Conservation (phyloP, 768 basidiomycete genomes). For the Naganishia onofrii region DNA sequence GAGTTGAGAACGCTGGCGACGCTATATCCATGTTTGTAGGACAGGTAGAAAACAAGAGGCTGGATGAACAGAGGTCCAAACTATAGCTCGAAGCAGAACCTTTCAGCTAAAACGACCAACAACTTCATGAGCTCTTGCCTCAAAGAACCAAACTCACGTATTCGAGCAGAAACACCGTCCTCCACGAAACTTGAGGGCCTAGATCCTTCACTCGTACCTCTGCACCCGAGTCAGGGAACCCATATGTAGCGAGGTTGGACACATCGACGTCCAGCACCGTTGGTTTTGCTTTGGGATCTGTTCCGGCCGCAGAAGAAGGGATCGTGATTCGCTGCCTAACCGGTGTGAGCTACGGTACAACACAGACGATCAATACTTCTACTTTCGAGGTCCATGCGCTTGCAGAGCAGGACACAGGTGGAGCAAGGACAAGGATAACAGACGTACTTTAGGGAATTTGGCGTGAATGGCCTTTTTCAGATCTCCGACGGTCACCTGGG, state of each 20-base stretch:
- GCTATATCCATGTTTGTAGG: conserved; percentile 69
- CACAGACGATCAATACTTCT: too few relatives aligned
- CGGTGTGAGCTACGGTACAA: conserved; percentile 58
- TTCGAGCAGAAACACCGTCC: conserved; percentile 86
- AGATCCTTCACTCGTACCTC: conserved; percentile 80
- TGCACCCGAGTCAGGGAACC: conserved; percentile 59
- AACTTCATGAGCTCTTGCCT: too few relatives aligned
- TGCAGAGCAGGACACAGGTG: background rate
- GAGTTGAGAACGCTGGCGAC: conserved; percentile 14
- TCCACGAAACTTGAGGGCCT: conserved; percentile 84
- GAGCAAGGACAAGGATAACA: conserved; percentile 36
- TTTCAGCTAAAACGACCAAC: too few relatives aligned
- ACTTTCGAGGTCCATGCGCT: too few relatives aligned
- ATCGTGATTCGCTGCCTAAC: conserved; percentile 69
- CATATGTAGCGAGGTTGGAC: conserved; percentile 61
- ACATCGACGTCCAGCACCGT: conserved; percentile 64
- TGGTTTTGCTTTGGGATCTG: conserved; percentile 56
- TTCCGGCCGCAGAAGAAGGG: conserved; percentile 19
- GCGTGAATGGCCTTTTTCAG: conserved; percentile 66
- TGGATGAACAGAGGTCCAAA: conserved; percentile 84
- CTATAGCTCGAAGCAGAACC: too few relatives aligned
- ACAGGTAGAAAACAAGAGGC: conserved; percentile 77
- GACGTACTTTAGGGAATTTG: conserved; percentile 59
- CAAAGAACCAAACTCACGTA: conserved; percentile 87
- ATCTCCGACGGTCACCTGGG: conserved; percentile 62